Evolutionary conservation across 768 basidiomycete species (phyloP).

Genomic region (Leccinellum albellum): DNA sequence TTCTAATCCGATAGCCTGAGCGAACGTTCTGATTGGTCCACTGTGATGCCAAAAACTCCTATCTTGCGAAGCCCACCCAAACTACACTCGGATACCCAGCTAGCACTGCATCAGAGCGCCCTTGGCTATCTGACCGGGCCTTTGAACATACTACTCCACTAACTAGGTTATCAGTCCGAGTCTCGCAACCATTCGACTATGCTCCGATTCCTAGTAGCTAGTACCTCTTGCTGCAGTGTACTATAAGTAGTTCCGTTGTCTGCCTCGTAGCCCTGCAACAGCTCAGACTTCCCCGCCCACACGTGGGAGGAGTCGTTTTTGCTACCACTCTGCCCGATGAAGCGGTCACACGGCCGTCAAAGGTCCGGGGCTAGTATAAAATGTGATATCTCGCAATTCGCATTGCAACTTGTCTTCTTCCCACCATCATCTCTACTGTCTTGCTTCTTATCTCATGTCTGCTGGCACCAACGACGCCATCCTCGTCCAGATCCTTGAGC

Average conservation of each 20-base stretch:
- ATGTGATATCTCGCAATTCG: neutral
- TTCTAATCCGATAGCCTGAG: neutral
- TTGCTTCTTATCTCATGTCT: conserved; percentile 19
- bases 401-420: conserved; percentile 5
- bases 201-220: no score
- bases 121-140: neutral
- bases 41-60: neutral
- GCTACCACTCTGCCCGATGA: neutral
- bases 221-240: no score
- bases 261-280: neutral
- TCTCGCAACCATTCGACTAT: no score
- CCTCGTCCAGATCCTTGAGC: conserved; percentile 67
- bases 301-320: neutral
- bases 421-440: conserved; percentile 9
- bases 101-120: neutral
- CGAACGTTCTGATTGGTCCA: neutral
- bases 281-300: neutral
- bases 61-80: neutral
- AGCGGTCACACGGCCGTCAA: neutral
- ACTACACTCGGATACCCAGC: neutral
- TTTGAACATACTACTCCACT: neutral
- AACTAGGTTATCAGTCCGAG: neutral
- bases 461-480: conserved; percentile 45
- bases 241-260: neutral
- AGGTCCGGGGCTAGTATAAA: conserved; percentile 6